These are phyloP conservation scores for Cucurbita argyrosperma DNA, from an alignment of 306 rosid genomes.

Conservation along the genomic window DNA sequence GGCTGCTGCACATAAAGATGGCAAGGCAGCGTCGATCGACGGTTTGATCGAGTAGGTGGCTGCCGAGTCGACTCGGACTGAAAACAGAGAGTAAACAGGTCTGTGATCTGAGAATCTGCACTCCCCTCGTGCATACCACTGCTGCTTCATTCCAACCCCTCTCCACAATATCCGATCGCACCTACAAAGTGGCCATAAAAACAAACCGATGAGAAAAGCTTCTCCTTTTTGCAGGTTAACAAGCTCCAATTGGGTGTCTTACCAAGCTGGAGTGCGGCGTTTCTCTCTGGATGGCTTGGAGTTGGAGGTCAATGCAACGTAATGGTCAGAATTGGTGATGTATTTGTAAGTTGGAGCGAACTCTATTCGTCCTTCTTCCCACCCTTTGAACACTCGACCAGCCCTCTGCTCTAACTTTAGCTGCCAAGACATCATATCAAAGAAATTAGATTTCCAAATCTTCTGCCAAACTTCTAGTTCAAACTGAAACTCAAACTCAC, in stretches of 20 bases:
- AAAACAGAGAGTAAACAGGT: slow-evolving; percentile 61
- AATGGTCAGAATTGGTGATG: slow-evolving; percentile 56
- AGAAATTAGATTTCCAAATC: background rate
- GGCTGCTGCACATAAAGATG: slow-evolving; percentile 32
- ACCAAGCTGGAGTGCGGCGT: slow-evolving; percentile 89
- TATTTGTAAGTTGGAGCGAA: slow-evolving; percentile 96
- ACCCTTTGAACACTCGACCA: slow-evolving; percentile 75
- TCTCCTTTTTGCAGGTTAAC: background rate
- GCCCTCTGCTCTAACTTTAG: slow-evolving; percentile 64
- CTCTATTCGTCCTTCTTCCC: slow-evolving; percentile 74
- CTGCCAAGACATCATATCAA: slow-evolving; percentile 20
- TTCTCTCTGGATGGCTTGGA: slow-evolving; percentile 51
- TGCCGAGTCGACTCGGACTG: slow-evolving; percentile 28
- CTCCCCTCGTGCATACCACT: slow-evolving; percentile 67
- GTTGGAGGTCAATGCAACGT: slow-evolving; percentile 47
- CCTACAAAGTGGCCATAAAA: slow-evolving; percentile 22
- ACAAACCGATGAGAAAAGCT: background rate
- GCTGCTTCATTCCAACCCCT: slow-evolving; percentile 65
- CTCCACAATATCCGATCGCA: slow-evolving; percentile 93
- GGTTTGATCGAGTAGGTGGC: slow-evolving; percentile 7
- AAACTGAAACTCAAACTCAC: slow-evolving; percentile 15
- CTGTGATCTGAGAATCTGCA: slow-evolving; percentile 94
- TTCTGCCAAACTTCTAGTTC: no score
- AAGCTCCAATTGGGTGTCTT: slow-evolving; percentile 1
- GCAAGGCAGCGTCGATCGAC: slow-evolving; percentile 18